Conservation (phyloP, 345 rosid genomes). For the Citrus unshiu region DNA sequence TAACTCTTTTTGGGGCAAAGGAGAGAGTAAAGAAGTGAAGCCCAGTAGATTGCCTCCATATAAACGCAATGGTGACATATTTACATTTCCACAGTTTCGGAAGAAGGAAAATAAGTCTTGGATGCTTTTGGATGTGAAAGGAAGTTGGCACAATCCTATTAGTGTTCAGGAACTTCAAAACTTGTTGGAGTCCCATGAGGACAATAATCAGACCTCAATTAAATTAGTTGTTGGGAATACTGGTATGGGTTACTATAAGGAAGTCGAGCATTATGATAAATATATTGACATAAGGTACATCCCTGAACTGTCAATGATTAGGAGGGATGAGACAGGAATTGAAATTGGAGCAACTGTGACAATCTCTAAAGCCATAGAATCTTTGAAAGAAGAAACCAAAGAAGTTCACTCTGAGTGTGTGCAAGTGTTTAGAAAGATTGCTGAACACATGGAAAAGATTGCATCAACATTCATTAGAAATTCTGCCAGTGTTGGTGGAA, state of each 20-base stretch:
- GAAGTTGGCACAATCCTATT: constrained; percentile 50
- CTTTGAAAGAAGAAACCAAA: constrained; percentile 37
- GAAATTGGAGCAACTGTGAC: constrained; percentile 81
- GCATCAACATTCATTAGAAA: constrained; percentile 57
- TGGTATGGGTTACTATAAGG: constrained; percentile 71
- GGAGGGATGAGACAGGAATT: constrained; percentile 42
- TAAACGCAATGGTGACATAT: constrained; percentile 16
- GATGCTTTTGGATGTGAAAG: constrained; percentile 35
- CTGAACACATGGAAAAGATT: constrained; percentile 69
- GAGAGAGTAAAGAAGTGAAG: constrained; percentile 47
- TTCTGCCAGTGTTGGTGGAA: constrained; percentile 75
- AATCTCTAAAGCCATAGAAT: constrained; percentile 62
- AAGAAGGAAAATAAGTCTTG: constrained; percentile 35
- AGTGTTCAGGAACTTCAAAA: constrained; percentile 48
- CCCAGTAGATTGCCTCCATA: constrained; percentile 50
- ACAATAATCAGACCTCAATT: constrained; percentile 5
- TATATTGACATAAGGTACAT: constrained; percentile 64
- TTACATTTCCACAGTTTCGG: constrained; percentile 61
- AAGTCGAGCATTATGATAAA: constrained; percentile 32
- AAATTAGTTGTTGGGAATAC: constrained; percentile 82
- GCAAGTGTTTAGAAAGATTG: constrained; percentile 43
- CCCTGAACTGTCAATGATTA: constrained; percentile 53
- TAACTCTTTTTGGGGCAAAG: constrained; percentile 74
- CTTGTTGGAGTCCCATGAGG: constrained; percentile 25
- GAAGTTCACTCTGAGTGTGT: constrained; percentile 13